These are phyloP conservation scores for Schizonepeta tenuifolia DNA, from an alignment of 257 asterid genomes.

Conservation along the genomic window DNA sequence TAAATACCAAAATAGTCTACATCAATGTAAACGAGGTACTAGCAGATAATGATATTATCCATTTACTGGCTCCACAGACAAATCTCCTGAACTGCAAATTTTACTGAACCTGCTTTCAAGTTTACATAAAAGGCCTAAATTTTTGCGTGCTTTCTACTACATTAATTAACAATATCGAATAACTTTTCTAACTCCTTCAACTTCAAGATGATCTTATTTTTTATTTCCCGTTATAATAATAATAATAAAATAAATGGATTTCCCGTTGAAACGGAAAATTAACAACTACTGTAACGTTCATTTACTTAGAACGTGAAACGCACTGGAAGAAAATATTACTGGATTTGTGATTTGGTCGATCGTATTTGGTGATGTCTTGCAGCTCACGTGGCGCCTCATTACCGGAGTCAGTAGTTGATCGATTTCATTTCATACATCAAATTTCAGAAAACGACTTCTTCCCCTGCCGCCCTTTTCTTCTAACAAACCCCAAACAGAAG, in stretches of 20 bases:
- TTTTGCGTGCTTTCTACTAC: too few species aligned
- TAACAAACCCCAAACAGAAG: conserved; percentile 21
- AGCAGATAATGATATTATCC: neutral
- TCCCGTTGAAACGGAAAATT: neutral
- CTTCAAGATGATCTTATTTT: too few species aligned
- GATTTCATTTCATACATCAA: conserved; percentile 26
- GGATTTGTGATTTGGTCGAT: conserved; percentile 1
- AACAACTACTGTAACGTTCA: neutral
- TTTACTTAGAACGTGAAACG: neutral
- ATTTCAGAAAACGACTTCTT: conserved; percentile 28
- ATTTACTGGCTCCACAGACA: neutral
- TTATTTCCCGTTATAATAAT: too few species aligned
- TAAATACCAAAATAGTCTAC: neutral
- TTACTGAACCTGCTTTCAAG: neutral
- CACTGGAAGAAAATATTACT: neutral
- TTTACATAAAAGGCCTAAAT: too few species aligned
- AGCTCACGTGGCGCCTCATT: conserved; percentile 38
- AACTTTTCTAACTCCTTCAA: too few species aligned
- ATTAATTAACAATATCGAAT: too few species aligned
- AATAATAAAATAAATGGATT: neutral
- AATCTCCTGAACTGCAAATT: neutral
- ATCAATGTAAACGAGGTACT: neutral
- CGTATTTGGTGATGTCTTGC: neutral
- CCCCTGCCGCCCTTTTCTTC: conserved; percentile 35
- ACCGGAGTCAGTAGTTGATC: conserved; percentile 37